A percentile compares a stretch with the other conserved stretches of the same genome.
Conservation (phyloP, 257 asterid species). For the Ilex aquifolium region DNA sequence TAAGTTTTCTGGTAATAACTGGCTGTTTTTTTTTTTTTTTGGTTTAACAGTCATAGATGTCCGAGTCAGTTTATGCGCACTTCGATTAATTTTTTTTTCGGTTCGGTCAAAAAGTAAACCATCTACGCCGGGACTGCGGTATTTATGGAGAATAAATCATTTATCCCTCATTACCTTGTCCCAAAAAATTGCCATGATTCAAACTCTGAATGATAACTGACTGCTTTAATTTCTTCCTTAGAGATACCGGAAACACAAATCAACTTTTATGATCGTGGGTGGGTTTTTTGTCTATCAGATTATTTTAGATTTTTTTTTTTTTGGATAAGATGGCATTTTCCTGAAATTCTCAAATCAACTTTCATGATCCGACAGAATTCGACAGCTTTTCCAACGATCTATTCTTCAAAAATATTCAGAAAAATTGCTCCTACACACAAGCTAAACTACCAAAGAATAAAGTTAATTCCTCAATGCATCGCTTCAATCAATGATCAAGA, state of each 20-base stretch:
- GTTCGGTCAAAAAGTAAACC: too few species aligned
- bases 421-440: background rate
- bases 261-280: background rate
- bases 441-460: background rate
- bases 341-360: background rate
- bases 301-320: too few species aligned
- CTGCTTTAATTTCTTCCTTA: background rate
- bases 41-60: too few species aligned
- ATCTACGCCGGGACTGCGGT: too few species aligned
- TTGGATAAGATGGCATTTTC: background rate
- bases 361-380: background rate
- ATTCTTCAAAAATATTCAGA: background rate
- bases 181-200: too few species aligned
- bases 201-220: too few species aligned
- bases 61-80: too few species aligned
- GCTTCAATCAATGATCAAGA: background rate
- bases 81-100: too few species aligned
- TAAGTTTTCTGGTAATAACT: too few species aligned
- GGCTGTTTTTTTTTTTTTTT: background rate
- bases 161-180: too few species aligned
- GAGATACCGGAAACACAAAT: background rate
- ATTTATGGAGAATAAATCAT: too few species aligned
- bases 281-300: background rate
- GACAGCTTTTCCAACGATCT: background rate
- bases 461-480: background rate